Evolutionary conservation across 2,329 filamentous ascomycete genomes (phyloP).

Genomic region (Pseudogymnoascus sp.): DNA sequence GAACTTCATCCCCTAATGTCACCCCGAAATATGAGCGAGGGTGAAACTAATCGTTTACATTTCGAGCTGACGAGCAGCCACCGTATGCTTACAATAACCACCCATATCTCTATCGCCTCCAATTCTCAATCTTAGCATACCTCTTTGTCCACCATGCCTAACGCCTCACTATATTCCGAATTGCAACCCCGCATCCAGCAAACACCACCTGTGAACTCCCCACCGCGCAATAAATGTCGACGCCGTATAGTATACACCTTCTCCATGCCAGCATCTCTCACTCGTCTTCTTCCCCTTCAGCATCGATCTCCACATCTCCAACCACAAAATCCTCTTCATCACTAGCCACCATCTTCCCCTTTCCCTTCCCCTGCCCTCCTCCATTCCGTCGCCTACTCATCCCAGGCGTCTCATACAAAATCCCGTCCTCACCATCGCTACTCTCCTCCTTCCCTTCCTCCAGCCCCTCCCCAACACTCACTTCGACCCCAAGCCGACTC

Average conservation of each 20-base stretch:
- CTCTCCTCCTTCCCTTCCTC: conserved; percentile 13
- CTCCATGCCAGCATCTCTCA: not conserved
- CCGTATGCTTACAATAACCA: conserved; percentile 5
- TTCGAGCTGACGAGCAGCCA: not conserved
- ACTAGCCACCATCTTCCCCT: conserved; percentile 18
- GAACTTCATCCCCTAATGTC: not conserved
- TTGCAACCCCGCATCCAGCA: not conserved
- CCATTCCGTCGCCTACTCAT: conserved; percentile 15
- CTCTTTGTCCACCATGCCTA: not conserved
- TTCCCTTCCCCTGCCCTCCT: conserved; percentile 16
- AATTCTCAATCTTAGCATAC: not conserved
- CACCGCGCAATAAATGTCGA: not conserved
- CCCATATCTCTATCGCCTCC: not conserved
- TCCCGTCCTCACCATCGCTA: conserved; percentile 19
- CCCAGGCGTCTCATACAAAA: conserved; percentile 25
- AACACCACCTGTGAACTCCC: conserved; percentile 4
- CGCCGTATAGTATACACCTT: conserved; percentile 8
- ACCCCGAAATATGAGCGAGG: not conserved
- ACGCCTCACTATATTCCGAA: not conserved
- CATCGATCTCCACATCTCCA: conserved; percentile 20
- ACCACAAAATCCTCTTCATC: conserved; percentile 30
- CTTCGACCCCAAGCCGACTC: conserved; percentile 27
- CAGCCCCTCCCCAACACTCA: conserved; percentile 22
- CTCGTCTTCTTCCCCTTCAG: conserved; percentile 24
- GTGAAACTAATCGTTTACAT: not conserved